A percentile compares a stretch with the other conserved stretches of the same genome.
These are phyloP conservation scores for Nepenthes gracilis DNA, from an alignment of 148 eudicot genomes.

Conservation along the genomic window DNA sequence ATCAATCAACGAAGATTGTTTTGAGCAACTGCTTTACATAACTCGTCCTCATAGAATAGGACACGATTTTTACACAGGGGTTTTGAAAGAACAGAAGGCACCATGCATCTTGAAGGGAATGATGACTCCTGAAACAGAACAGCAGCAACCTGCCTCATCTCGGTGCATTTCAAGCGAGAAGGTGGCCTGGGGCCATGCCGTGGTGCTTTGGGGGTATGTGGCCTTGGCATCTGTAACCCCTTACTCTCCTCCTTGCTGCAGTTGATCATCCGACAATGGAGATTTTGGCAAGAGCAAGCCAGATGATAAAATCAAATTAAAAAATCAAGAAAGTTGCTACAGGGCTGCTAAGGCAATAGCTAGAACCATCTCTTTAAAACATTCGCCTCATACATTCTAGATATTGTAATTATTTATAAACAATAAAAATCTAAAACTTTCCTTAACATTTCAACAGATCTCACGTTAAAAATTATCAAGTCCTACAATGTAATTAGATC, in stretches of 20 bases:
- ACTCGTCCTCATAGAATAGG: slow-evolving; percentile 82
- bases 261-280: background rate
- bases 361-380: too few species aligned
- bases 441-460: too few species aligned
- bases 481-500: too few species aligned
- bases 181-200: slow-evolving; percentile 89
- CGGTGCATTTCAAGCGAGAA: slow-evolving; percentile 60
- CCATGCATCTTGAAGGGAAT: slow-evolving; percentile 58
- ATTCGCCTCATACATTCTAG: too few species aligned
- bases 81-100: slow-evolving; percentile 64
- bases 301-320: background rate
- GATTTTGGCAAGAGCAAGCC: background rate
- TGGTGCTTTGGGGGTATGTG: slow-evolving; percentile 95
- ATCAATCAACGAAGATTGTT: slow-evolving; percentile 72
- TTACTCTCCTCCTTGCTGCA: slow-evolving; percentile 66
- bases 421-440: too few species aligned
- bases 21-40: slow-evolving; percentile 94
- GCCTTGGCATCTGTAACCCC: slow-evolving; percentile 31
- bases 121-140: slow-evolving; percentile 84
- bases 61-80: slow-evolving; percentile 78
- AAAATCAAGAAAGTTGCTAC: background rate
- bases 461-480: too few species aligned
- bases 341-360: too few species aligned
- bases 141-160: slow-evolving; percentile 83
- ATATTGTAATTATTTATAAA: too few species aligned